Base-by-base conservation (phyloP, 176 grass and related monocot genomes). In the Carex kokanica region DNA sequence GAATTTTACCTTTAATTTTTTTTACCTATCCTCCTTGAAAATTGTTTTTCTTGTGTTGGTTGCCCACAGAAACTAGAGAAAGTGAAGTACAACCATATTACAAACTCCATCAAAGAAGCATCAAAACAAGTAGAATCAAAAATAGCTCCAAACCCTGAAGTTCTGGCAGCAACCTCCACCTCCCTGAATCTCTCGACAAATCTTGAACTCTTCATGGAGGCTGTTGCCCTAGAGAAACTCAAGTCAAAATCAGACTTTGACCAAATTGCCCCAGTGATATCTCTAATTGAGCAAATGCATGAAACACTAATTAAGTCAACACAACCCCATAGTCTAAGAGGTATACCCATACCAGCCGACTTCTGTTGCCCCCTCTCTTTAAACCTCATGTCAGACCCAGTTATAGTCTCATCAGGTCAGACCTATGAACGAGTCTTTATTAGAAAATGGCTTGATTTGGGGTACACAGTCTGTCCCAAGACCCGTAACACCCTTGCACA, bases 361-460 rank as follows among this genome's bases (percentile, higher is more conserved):
- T 98, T 98, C 83, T 98, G 96, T 74, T 95, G 96, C 16, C 96
- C 96, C 0, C 93, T 98, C 64, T 99, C 96, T 81, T 81, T 93
- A 62, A 90, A 95, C 75, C 80, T 99, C 53, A 99, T 99, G 96
- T 99, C 91, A 32, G 96, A 99, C 88, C 96, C 96, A 66, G 96
- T 99, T 67, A 99, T 99, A 78, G 93, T 99, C 69, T 91, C 92
- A 38, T 99, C 96, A 74, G 96, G 96, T 84, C 96, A 99, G 87
- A 99, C 96, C 27, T 99, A 99, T 71, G 96, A 99, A 82, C 84
- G 91, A 60, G 93, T 90, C 69, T 99, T 93, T 90, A 99, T 95
- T 68, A 90, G 88, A 82, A 87, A 93, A 47, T 99, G 96, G 96
- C 89, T 99, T 34, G 88, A 99, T 78, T 90, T 93, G 78, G 96